Evolutionary conservation across 129 eudicot genomes (phyloP).

Genomic region (Flaveria brownii): DNA sequence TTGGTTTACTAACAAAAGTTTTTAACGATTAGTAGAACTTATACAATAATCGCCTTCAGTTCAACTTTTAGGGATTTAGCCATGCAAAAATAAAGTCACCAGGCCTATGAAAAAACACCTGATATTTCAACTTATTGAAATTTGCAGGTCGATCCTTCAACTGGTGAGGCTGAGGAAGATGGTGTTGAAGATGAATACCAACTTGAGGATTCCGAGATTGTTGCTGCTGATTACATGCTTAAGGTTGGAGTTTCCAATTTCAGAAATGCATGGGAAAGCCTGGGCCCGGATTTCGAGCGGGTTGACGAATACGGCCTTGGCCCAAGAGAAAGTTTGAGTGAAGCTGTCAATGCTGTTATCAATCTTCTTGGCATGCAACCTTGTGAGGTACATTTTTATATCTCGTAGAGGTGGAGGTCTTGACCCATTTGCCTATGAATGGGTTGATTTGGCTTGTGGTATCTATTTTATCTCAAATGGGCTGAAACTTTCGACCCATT

Average conservation of each 20-base stretch:
- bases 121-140: not conserved
- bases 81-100: not conserved
- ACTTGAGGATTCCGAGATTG: constrained; percentile 87
- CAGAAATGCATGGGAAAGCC: constrained; percentile 92
- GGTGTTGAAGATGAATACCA: constrained; percentile 98
- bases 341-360: constrained; percentile 81
- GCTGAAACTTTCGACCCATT: not conserved
- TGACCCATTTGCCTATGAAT: not conserved
- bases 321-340: constrained; percentile 82
- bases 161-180: constrained; percentile 94
- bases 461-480: not conserved
- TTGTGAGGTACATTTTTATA: constrained; percentile 62
- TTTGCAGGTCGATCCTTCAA: constrained; percentile 81
- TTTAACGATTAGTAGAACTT: not conserved
- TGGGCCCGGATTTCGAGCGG: constrained; percentile 74
- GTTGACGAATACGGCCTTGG: constrained; percentile 95
- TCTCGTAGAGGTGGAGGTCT: not conserved
- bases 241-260: constrained; percentile 93
- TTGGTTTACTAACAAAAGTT: not conserved
- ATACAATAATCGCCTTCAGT: not conserved
- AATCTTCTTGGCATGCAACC: constrained; percentile 96
- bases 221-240: constrained; percentile 83
- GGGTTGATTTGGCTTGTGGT: not conserved
- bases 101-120: not conserved
- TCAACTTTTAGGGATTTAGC: not conserved